A percentile compares a stretch with the other conserved stretches of the same genome.
These are phyloP conservation scores for Galeopsis tetrahit DNA, from an alignment of 257 asterid species.

Conservation along the genomic window DNA sequence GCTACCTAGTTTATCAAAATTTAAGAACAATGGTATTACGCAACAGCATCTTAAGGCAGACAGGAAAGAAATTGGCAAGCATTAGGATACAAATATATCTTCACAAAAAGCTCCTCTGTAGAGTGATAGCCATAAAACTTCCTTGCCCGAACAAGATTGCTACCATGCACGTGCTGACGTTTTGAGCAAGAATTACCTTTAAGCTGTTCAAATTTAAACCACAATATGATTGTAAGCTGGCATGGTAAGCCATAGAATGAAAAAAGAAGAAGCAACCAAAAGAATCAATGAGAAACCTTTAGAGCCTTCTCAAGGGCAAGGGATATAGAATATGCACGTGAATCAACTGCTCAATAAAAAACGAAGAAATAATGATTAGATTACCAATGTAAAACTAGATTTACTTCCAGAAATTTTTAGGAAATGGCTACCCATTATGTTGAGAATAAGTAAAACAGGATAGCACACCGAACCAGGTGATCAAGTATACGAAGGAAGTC, in stretches of 20 bases:
- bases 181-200: conserved; percentile 78
- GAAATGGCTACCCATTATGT: conserved; percentile 9
- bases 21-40: conserved; percentile 19
- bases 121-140: conserved; percentile 94
- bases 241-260: conserved; percentile 33
- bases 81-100: conserved; percentile 92
- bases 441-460: background rate
- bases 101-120: conserved; percentile 85
- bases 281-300: conserved; percentile 55
- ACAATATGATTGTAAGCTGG: conserved; percentile 22
- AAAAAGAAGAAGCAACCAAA: conserved; percentile 18
- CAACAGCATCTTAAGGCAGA: conserved; percentile 9
- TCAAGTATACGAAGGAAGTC: conserved; percentile 1
- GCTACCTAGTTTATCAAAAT: background rate
- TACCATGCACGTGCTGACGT: conserved; percentile 91
- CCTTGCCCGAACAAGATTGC: conserved; percentile 79
- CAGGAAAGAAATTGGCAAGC: conserved; percentile 18
- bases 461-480: conserved; percentile 10
- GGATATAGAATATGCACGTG: conserved; percentile 50
- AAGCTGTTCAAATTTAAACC: conserved; percentile 55
- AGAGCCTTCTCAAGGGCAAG: conserved; percentile 86
- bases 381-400: background rate
- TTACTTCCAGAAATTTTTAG: background rate
- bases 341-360: conserved; percentile 54
- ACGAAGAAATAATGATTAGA: conserved; percentile 30